Base-by-base conservation (phyloP, 129 eudicot species). In the Pittosporum tobira region DNA sequence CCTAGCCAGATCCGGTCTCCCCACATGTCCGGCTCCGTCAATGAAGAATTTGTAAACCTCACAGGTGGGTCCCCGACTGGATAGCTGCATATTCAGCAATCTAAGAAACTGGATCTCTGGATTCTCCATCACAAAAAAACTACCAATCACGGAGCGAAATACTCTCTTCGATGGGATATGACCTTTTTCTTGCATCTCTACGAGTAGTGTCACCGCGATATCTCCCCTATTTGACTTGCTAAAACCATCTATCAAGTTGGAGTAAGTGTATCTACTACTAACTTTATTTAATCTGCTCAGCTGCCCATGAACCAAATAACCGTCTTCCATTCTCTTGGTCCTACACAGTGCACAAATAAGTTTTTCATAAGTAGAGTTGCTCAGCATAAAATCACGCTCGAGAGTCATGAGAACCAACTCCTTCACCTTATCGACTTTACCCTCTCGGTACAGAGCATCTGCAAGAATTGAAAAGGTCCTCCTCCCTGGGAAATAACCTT, bases 141-240 rank as follows among this genome's bases (percentile, higher is more conserved):
- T 55, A 22, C 24, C 48, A 46, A 83, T 62, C 28, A 91, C 95
- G 10, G 50, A 54, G 30, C 66, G 71, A 36, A 65, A 69, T 67
- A 87, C 43, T 43, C 1, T 12, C 15, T 71, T 68, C 28, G 37
- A 42, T 2, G 94, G 79, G 10, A 31, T 45, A 54, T 71, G 77
- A 58, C 94, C 94, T 43, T 69, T 91, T 68, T 80, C 84, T 80
- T 91, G 89, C 98, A 91, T 91, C 57, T 86, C 90, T 23, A 83
- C 66, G 25, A 91, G 75, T 63, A 85, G 61, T 53, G 71, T 81
- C 23, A 79, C 63, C 9, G 94, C 94, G 51, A 82, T 71, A 53
- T 86, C 94, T 47, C 84, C 95, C 67, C 78, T 80, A 8, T 53
- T 73, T 2, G 66, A 53, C 58, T 69, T 74, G 18, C 53, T 73